Evolutionary conservation across 2,329 filamentous ascomycete species (phyloP).

Genomic region (Malbranchea cinnamomea): DNA sequence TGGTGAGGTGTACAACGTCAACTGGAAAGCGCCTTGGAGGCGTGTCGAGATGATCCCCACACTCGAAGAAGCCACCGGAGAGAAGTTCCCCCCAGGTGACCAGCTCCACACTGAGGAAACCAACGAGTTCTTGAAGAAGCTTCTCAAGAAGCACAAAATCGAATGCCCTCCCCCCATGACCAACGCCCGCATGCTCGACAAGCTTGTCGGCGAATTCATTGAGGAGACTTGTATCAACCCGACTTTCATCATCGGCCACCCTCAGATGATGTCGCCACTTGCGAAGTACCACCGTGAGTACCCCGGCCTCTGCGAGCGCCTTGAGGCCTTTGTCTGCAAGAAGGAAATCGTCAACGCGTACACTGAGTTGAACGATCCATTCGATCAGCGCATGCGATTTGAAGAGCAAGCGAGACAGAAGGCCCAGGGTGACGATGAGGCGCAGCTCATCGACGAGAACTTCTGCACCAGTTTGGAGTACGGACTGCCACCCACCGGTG

Average conservation of each 20-base stretch:
- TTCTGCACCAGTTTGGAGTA: conserved; percentile 86
- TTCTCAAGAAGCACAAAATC: conserved; percentile 80
- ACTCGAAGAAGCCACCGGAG: conserved; percentile 74
- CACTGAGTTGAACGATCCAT: conserved; percentile 94
- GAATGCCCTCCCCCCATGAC: conserved; percentile 83
- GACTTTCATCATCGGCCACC: conserved; percentile 77
- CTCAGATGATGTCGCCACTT: conserved; percentile 80
- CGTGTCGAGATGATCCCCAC: conserved; percentile 91
- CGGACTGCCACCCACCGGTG: conserved; percentile 81
- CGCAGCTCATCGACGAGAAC: conserved; percentile 88
- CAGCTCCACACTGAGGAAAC: conserved; percentile 82
- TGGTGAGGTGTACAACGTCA: conserved; percentile 77
- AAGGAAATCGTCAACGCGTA: conserved; percentile 96
- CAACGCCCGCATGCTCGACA: conserved; percentile 92
- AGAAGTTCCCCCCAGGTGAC: conserved; percentile 84
- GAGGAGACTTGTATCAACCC: conserved; percentile 90
- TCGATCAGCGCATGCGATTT: conserved; percentile 80
- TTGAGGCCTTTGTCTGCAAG: conserved; percentile 93
- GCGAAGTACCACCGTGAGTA: conserved; percentile 83
- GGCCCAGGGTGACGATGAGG: conserved; percentile 92
- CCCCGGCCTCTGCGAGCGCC: conserved; percentile 83
- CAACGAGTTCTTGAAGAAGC: conserved; percentile 66
- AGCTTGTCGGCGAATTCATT: conserved; percentile 84
- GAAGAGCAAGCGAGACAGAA: conserved; percentile 95
- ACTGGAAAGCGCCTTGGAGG: conserved; percentile 93